Evolutionary conservation across 176 grass and related monocot species (phyloP).

Genomic region (Sorghum bicolor): Sorghum_bicolor_NCBIv3 NC_012871.2:74364501-74365000

Average conservation of each 20-base stretch:
- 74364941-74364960: slow-evolving; percentile 84
- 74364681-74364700: background rate
- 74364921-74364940: slow-evolving; percentile 99
- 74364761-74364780: slow-evolving; percentile 57
- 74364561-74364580: background rate
- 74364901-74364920: slow-evolving; percentile 28
- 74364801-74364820: slow-evolving; percentile 65
- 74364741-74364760: slow-evolving; percentile 60
- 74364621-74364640: background rate
- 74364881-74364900: background rate
- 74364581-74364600: background rate
- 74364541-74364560: background rate
- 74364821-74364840: slow-evolving; percentile 70
- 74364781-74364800: slow-evolving; percentile 67
- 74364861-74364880: background rate
- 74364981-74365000: slow-evolving; percentile 97
- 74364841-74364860: slow-evolving; percentile 29
- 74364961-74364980: slow-evolving; percentile 91
- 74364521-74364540: background rate
- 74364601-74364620: background rate
- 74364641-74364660: background rate
- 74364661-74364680: background rate
- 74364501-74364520: background rate
- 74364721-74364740: background rate
- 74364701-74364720: background rate